phyloP scores from a whole-genome alignment of 2,329 filamentous ascomycete genomes.

The Colletotrichum cuscutae region DNA sequence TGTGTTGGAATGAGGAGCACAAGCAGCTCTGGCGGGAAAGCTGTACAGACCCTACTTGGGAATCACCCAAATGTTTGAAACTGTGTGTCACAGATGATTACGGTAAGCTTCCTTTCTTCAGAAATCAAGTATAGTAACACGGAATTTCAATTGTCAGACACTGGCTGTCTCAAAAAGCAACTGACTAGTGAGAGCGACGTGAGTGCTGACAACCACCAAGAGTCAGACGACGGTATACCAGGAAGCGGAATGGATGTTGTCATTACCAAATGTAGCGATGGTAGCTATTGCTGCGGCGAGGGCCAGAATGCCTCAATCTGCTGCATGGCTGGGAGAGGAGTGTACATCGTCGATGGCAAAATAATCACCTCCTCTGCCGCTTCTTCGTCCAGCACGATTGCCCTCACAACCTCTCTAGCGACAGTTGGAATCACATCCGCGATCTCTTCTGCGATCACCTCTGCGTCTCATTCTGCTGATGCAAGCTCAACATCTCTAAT shows the following conservation, averaged over 20 bases:
- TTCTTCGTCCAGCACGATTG: not conserved
- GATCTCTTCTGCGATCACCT: not conserved
- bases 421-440: not conserved
- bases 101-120: not conserved
- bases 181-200: too few relatives aligned
- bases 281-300: not conserved
- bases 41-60: conserved; percentile 40
- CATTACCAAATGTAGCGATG: not conserved
- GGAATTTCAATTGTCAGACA: too few relatives aligned
- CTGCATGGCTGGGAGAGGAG: not conserved
- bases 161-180: too few relatives aligned
- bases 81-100: conserved; percentile 27
- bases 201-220: too few relatives aligned
- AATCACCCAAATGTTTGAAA: conserved; percentile 37
- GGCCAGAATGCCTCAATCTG: not conserved
- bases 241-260: not conserved
- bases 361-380: not conserved
- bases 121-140: not conserved
- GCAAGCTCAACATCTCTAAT: not conserved
- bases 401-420: not conserved
- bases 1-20: conserved; percentile 15
- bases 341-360: not conserved
- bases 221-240: too few relatives aligned
- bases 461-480: not conserved
- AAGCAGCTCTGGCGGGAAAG: conserved; percentile 36